Percentiles rank a stretch among this genome's conserved stretches.
Evolutionary conservation across 176 grass and related monocot genomes (phyloP).

Genomic region (Oryza coarctata): DNA sequence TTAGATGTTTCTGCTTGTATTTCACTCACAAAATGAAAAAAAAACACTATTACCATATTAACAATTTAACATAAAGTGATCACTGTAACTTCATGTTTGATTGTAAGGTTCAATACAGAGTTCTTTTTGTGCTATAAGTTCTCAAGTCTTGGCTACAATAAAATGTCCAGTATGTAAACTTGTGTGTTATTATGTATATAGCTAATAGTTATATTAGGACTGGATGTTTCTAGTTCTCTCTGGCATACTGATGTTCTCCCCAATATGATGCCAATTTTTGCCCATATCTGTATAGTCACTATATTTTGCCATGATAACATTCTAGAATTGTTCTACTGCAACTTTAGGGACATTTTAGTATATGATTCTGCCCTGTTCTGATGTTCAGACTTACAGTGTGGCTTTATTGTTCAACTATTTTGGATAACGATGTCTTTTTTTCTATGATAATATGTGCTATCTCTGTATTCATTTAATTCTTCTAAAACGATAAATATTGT

Average conservation of each 20-base stretch:
- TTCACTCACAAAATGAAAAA: background rate
- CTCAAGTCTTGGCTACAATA: background rate
- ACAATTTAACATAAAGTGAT: too few species aligned
- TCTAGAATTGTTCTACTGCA: background rate
- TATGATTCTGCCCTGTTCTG: conserved; percentile 1
- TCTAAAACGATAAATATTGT: background rate
- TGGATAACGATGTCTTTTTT: background rate
- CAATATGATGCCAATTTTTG: conserved; percentile 19
- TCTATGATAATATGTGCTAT: background rate
- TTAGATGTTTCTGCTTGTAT: conserved; percentile 8
- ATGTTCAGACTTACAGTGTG: background rate
- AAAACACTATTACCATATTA: background rate
- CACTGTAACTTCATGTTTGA: background rate
- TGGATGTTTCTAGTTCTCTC: background rate
- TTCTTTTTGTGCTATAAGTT: background rate
- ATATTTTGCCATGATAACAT: background rate
- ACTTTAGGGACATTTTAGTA: conserved; percentile 9
- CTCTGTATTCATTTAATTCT: conserved; percentile 6
- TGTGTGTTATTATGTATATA: background rate
- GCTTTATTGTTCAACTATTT: conserved; percentile 9
- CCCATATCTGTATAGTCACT: background rate
- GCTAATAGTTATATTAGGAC: background rate
- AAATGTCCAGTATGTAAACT: background rate
- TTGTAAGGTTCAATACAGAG: background rate
- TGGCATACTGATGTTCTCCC: background rate